Percentiles rank a stretch among this genome's conserved stretches.
phyloP scores from a whole-genome alignment of 257 asterid genomes.

The Lycium ferocissimum region DNA sequence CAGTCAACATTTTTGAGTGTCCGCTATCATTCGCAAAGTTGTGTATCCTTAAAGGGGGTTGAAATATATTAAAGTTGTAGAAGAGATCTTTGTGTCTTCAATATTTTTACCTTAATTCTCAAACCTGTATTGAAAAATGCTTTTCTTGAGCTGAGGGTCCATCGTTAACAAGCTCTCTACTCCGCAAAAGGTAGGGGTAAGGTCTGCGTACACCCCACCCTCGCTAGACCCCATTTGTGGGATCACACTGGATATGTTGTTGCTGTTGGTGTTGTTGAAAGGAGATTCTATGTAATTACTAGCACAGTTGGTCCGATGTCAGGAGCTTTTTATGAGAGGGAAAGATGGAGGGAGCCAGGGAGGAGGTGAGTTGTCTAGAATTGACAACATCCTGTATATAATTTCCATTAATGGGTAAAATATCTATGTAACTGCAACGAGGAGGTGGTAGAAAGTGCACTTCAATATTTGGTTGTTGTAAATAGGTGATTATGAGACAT shows the following conservation, averaged over 20 bases:
- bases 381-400: not conserved
- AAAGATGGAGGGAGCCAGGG: not conserved
- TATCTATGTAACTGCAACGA: not conserved
- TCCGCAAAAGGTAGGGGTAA: too few species aligned
- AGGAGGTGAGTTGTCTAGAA: not conserved
- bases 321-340: not conserved
- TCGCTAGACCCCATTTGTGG: too few species aligned
- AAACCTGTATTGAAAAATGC: too few species aligned
- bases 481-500: not conserved
- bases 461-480: not conserved
- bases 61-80: not conserved
- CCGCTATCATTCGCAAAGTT: not conserved
- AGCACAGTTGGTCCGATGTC: not conserved
- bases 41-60: not conserved
- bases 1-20: not conserved
- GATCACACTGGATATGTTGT: too few species aligned
- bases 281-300: not conserved
- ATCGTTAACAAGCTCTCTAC: too few species aligned
- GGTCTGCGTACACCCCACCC: too few species aligned
- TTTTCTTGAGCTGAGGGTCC: too few species aligned
- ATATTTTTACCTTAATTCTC: not conserved
- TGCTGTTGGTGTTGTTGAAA: not conserved
- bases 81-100: not conserved
- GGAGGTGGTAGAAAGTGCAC: not conserved
- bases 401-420: not conserved